phyloP scores from a whole-genome alignment of 192 early-diverging fungal genomes.

The Coemansia sp. region DNA sequence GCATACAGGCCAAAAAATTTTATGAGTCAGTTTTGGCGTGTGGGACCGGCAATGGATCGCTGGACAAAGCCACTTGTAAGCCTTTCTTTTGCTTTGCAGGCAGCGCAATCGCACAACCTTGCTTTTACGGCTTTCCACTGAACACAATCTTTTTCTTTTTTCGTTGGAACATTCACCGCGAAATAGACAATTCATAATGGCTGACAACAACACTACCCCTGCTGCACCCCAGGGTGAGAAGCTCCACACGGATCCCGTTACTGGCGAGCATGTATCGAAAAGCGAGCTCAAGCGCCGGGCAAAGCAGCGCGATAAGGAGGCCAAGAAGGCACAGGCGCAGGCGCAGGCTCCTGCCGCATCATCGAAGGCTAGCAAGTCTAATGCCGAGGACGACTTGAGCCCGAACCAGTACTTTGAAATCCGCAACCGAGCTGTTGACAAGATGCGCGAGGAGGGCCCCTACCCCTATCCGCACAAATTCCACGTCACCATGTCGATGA shows the following conservation, averaged over 20 bases:
- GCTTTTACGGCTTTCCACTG: not conserved
- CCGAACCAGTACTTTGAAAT: constrained; percentile 98
- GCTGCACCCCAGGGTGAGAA: constrained; percentile 49
- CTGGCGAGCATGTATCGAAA: constrained; percentile 95
- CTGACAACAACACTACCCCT: constrained; percentile 23
- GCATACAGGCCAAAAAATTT: constrained; percentile 9
- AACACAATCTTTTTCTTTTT: constrained; percentile 5
- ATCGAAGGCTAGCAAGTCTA: constrained; percentile 43
- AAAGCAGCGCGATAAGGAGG: constrained; percentile 90
- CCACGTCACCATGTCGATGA: constrained; percentile 80
- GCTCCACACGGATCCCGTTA: constrained; percentile 74
- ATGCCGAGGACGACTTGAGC: constrained; percentile 76
- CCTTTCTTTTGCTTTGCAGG: constrained; percentile 3
- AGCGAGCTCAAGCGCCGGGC: constrained; percentile 88
- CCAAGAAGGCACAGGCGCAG: constrained; percentile 83
- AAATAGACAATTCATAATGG: constrained; percentile 14
- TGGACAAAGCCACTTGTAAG: not conserved
- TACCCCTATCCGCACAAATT: constrained; percentile 99
- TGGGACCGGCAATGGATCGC: not conserved
- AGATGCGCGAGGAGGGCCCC: constrained; percentile 79
- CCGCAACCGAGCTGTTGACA: constrained; percentile 78
- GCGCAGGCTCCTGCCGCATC: constrained; percentile 58
- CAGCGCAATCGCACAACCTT: not conserved
- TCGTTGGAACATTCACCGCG: not conserved
- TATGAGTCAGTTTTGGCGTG: constrained; percentile 5